These are phyloP conservation scores for Aspergillus campestris DNA, from an alignment of 495 filamentous ascomycete species.

Conservation along the genomic window DNA sequence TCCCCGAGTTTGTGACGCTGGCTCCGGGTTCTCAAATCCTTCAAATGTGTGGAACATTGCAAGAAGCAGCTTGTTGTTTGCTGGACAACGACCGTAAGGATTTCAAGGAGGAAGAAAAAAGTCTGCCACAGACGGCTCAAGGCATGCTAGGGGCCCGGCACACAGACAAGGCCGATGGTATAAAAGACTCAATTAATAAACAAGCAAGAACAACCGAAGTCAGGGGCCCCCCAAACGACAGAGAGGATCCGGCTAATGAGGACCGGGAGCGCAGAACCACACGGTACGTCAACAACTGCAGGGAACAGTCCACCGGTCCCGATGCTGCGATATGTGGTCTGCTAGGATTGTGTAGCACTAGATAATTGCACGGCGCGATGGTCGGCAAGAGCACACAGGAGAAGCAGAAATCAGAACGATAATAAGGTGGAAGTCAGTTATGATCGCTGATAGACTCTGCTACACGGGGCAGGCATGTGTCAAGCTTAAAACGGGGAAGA, in stretches of 20 bases:
- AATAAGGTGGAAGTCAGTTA: too few relatives aligned
- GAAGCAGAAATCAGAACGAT: too few relatives aligned
- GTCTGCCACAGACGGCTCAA: neutral
- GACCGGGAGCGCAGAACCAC: neutral
- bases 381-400: too few relatives aligned
- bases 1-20: constrained; percentile 18
- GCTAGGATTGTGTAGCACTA: too few relatives aligned
- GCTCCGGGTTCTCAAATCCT: constrained; percentile 28
- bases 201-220: constrained; percentile 1
- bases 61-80: constrained; percentile 1
- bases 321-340: too few relatives aligned
- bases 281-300: neutral
- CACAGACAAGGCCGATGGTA: constrained; percentile 6
- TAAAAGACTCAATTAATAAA: neutral
- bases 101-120: neutral
- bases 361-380: too few relatives aligned
- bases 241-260: neutral
- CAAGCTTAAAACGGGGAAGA: neutral
- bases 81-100: neutral
- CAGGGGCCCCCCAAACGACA: constrained; percentile 2
- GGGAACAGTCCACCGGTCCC: neutral
- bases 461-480: neutral
- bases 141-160: constrained; percentile 1
- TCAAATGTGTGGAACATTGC: constrained; percentile 39
- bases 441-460: too few relatives aligned